Conservation (phyloP, 2,329 filamentous ascomycete genomes). For the Nothomitra cinnamomea region DNA sequence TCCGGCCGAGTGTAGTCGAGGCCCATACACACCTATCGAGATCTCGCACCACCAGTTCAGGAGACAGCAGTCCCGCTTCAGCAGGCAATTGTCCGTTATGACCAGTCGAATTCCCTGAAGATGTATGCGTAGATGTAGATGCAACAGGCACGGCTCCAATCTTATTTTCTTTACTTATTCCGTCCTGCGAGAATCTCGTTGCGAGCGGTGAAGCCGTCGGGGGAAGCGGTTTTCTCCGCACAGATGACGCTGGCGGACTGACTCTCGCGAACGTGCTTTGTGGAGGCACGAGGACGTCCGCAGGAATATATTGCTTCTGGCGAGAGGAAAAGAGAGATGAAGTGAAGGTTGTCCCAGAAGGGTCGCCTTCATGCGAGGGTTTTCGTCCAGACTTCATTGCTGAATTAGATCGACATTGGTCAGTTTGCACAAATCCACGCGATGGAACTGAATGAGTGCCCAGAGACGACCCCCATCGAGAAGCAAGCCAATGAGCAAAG, state of each 20-base stretch:
- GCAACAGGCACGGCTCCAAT: slow-evolving; percentile 12
- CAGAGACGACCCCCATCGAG: not conserved
- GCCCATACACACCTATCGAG: not conserved
- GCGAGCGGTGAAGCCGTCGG: slow-evolving; percentile 35
- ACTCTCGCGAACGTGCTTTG: not conserved
- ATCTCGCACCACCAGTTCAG: not conserved
- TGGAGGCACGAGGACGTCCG: not conserved
- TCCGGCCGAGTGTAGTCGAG: slow-evolving; percentile 20
- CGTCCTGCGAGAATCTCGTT: slow-evolving; percentile 22
- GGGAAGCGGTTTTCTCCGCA: slow-evolving; percentile 43
- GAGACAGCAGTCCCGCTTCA: not conserved
- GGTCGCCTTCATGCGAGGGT: not conserved
- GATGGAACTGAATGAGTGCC: not conserved
- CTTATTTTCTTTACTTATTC: slow-evolving; percentile 18
- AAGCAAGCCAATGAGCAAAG: not conserved
- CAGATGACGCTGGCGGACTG: not conserved
- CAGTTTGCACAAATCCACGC: not conserved
- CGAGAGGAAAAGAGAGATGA: not conserved
- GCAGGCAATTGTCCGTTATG: not conserved
- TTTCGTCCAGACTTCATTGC: slow-evolving; percentile 2
- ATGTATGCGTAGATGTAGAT: slow-evolving; percentile 20
- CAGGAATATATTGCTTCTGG: not conserved
- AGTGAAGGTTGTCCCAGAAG: not conserved
- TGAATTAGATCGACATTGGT: slow-evolving; percentile 2
- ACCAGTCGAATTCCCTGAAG: slow-evolving; percentile 30